These are phyloP conservation scores for Panaeolus cyanescens DNA, from an alignment of 768 basidiomycete species.

Conservation along the genomic window DNA sequence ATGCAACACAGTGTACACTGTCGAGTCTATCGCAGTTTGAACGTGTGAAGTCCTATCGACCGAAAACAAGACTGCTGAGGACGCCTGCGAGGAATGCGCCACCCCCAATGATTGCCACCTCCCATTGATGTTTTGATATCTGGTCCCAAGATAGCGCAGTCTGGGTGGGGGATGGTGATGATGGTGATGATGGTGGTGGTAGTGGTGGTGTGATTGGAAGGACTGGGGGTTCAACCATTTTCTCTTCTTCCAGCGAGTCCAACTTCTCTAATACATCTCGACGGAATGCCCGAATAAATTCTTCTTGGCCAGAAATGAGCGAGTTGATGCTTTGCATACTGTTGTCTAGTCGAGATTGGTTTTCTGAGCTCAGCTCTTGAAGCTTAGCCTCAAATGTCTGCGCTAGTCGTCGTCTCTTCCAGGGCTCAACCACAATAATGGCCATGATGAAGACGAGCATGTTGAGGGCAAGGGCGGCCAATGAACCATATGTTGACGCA, in stretches of 20 bases:
- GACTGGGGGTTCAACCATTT: not conserved
- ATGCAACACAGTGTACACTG: conserved; percentile 48
- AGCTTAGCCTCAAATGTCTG: conserved; percentile 90
- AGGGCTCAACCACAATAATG: conserved; percentile 91
- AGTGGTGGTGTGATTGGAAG: not conserved
- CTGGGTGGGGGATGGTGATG: not conserved
- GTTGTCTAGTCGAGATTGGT: conserved; percentile 47
- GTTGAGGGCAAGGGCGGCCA: conserved; percentile 86
- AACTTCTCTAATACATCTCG: conserved; percentile 20
- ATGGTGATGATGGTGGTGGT: not conserved
- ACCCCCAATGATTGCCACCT: conserved; percentile 32
- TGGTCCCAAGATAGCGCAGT: not conserved
- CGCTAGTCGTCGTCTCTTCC: conserved; percentile 87
- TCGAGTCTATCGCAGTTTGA: conserved; percentile 51
- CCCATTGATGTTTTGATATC: conserved; percentile 25
- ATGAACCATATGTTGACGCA: conserved; percentile 89
- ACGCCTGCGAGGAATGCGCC: conserved; percentile 39
- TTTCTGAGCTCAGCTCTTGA: conserved; percentile 59
- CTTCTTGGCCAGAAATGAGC: conserved; percentile 50
- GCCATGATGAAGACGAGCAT: conserved; percentile 89
- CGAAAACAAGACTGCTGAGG: conserved; percentile 30
- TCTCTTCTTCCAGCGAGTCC: conserved; percentile 11
- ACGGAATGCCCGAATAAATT: conserved; percentile 25
- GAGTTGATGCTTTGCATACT: conserved; percentile 50
- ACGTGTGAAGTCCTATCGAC: conserved; percentile 28